phyloP scores from a whole-genome alignment of 768 basidiomycete genomes.

The Lactifluus piperatus region DNA sequence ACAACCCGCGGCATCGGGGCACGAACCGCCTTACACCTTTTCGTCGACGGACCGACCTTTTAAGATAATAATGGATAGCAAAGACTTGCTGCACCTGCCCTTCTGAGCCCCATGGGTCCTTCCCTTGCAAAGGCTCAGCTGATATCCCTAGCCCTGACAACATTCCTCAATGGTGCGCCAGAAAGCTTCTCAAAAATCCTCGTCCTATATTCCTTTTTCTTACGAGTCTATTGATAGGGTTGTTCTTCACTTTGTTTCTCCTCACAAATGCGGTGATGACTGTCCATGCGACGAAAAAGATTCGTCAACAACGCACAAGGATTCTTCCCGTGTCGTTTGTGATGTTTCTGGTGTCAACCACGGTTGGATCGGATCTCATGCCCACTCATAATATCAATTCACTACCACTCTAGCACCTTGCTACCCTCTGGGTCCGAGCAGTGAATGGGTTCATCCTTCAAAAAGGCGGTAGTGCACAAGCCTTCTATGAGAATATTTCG shows the following conservation, averaged over 20 bases:
- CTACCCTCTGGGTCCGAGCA: not conserved
- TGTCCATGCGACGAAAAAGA: not conserved
- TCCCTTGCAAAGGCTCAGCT: not conserved
- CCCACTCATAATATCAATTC: not conserved
- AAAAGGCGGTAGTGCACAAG: not conserved
- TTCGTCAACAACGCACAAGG: slow-evolving; percentile 1
- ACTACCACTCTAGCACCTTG: not conserved
- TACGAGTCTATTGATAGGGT: not conserved
- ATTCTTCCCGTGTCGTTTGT: not conserved
- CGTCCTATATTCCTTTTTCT: not conserved
- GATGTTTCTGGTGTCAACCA: slow-evolving; percentile 1
- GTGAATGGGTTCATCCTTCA: not conserved
- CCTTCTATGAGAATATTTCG: not conserved
- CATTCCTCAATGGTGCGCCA: slow-evolving; percentile 4
- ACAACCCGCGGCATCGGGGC: no score
- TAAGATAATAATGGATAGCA: not conserved
- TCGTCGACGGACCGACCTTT: not conserved
- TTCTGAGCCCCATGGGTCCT: not conserved
- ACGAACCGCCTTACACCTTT: not conserved
- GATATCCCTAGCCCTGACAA: not conserved
- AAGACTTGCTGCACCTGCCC: not conserved
- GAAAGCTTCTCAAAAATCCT: not conserved
- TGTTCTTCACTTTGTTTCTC: slow-evolving; percentile 1
- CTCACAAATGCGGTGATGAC: not conserved
- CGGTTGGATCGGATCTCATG: not conserved